These are phyloP conservation scores for Mrakiaceae sp. DNA, from an alignment of 1,284 basidiomycete genomes.

Conservation along the genomic window DNA sequence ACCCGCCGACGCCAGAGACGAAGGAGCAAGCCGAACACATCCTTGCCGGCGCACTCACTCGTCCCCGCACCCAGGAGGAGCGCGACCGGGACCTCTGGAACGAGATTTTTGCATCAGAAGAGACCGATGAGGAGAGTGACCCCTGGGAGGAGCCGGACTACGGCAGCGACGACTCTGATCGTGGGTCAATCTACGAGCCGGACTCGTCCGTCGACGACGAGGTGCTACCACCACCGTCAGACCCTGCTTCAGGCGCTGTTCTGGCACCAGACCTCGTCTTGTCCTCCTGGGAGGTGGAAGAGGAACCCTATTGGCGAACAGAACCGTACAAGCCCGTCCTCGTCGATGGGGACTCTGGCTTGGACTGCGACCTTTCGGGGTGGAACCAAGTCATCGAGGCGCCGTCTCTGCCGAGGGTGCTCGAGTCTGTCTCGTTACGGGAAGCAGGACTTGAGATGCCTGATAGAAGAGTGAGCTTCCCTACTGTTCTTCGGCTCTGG, in stretches of 20 bases:
- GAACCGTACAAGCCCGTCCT: neutral
- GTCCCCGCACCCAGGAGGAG: neutral
- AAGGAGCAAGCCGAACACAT: neutral
- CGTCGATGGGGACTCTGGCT: neutral
- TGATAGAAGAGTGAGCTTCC: neutral
- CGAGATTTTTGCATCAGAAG: neutral
- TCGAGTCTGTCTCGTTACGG: neutral
- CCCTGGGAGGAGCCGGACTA: conserved; percentile 4
- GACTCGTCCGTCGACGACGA: neutral
- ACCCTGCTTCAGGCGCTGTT: neutral
- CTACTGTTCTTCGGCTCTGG: neutral
- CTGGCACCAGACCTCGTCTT: neutral
- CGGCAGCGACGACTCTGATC: neutral
- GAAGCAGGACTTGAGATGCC: neutral
- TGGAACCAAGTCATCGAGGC: neutral
- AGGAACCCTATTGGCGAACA: neutral
- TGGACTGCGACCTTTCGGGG: neutral
- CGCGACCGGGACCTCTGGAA: conserved; percentile 1
- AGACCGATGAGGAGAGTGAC: neutral
- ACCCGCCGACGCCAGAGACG: neutral
- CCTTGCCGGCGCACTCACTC: neutral
- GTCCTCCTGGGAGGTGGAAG: neutral
- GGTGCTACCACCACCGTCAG: neutral
- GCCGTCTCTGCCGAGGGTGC: neutral
- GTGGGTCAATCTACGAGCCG: neutral